These are phyloP conservation scores for Lolium perenne DNA, from an alignment of 176 grass and related monocot species.

Conservation along the genomic window DNA sequence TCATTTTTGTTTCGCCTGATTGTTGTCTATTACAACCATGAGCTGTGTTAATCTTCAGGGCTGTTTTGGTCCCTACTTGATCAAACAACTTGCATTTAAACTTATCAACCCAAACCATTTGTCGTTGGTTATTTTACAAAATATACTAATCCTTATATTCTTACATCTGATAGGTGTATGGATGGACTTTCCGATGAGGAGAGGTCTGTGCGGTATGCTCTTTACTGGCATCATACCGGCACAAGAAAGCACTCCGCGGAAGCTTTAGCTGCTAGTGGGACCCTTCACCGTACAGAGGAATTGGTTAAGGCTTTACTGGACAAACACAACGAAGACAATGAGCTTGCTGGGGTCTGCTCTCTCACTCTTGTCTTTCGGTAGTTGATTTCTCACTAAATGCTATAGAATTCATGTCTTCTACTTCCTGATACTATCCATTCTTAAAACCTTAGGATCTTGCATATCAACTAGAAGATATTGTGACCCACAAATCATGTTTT, in stretches of 20 bases:
- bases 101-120: not conserved
- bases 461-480: not conserved
- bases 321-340: slow-evolving; percentile 11
- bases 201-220: not conserved
- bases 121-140: not conserved
- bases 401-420: not conserved
- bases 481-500: not conserved
- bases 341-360: not conserved
- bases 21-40: too few relatives aligned
- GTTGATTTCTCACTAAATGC: too few relatives aligned
- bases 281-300: not conserved
- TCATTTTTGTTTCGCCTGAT: too few relatives aligned
- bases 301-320: not conserved
- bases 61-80: too few relatives aligned
- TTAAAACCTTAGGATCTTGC: not conserved
- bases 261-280: not conserved
- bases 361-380: not conserved
- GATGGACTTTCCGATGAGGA: not conserved
- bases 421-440: not conserved
- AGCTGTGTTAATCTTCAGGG: too few relatives aligned
- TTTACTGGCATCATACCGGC: not conserved
- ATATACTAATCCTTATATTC: not conserved
- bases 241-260: not conserved
- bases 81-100: too few relatives aligned
- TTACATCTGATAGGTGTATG: not conserved